Conservation (phyloP, 306 rosid genomes). For the Malus fusca region DNA sequence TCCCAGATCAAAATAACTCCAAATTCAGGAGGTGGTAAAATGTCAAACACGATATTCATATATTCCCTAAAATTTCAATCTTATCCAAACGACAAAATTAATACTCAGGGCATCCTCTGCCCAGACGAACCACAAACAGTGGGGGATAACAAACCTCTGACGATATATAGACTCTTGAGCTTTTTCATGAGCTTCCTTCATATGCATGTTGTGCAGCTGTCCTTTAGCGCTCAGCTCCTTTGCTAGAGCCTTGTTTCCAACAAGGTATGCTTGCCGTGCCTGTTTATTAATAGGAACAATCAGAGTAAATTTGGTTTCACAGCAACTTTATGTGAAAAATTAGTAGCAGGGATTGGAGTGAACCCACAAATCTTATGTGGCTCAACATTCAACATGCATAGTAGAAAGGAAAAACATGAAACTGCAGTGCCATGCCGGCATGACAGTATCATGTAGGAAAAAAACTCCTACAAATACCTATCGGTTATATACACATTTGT, state of each 20-base stretch:
- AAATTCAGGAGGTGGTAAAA: not conserved
- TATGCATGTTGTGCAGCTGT: constrained; percentile 82
- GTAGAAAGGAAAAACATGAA: not conserved
- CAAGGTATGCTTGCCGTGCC: constrained; percentile 93
- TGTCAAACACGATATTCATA: not conserved
- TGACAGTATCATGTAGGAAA: not conserved
- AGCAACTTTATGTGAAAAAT: constrained; percentile 9
- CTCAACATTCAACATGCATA: not conserved
- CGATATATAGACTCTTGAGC: constrained; percentile 95
- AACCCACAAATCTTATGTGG: not conserved
- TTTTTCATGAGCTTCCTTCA: constrained; percentile 94
- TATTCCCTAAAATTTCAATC: not conserved
- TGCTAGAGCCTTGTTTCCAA: constrained; percentile 90
- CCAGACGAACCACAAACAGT: constrained; percentile 12
- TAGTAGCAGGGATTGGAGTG: not conserved
- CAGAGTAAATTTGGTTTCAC: constrained; percentile 12
- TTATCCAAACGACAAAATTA: not conserved
- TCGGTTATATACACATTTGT: not conserved
- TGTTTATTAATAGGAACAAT: constrained; percentile 32
- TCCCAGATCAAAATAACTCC: not conserved
- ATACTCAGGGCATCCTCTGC: not conserved
- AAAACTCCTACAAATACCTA: not conserved
- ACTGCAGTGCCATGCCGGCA: not conserved
- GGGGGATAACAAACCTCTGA: constrained; percentile 67
- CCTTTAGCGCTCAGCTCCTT: constrained; percentile 88